A percentile compares a stretch with the other conserved stretches of the same genome.
These are phyloP conservation scores for Verticillium nubilum DNA, from an alignment of 2,329 filamentous ascomycete genomes.

Conservation along the genomic window DNA sequence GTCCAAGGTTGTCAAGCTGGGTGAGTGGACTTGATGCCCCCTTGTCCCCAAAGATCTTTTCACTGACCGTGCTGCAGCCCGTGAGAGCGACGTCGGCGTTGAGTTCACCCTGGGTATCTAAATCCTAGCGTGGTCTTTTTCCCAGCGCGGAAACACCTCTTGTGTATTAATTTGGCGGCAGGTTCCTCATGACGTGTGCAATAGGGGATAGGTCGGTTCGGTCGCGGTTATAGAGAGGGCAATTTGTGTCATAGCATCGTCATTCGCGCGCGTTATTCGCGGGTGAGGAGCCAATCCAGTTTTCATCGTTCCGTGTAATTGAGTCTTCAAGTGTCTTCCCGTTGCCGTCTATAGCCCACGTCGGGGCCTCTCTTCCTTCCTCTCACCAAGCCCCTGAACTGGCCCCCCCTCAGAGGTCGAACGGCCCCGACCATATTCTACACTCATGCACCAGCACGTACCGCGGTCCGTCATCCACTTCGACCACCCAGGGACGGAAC, in stretches of 20 bases:
- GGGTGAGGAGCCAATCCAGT: neutral
- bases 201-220: neutral
- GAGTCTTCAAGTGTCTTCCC: neutral
- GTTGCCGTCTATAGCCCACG: too few relatives aligned
- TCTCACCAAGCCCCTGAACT: too few relatives aligned
- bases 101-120: conserved; percentile 95
- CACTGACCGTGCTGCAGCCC: conserved; percentile 46
- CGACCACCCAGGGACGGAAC: neutral
- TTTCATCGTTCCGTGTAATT: conserved; percentile 1
- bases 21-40: neutral
- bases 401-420: neutral
- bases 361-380: too few relatives aligned
- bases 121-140: conserved; percentile 19
- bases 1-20: conserved; percentile 97
- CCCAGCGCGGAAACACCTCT: conserved; percentile 5
- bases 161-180: conserved; percentile 13
- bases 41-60: conserved; percentile 4
- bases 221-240: conserved; percentile 3
- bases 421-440: neutral
- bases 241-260: conserved; percentile 1
- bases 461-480: neutral
- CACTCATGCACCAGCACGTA: neutral
- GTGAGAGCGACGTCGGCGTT: conserved; percentile 95
- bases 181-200: conserved; percentile 2
- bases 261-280: neutral